A percentile compares a stretch with the other conserved stretches of the same genome.
Conservation (phyloP, 179 eudicot species). For the Monotropa hypopitys region DNA sequence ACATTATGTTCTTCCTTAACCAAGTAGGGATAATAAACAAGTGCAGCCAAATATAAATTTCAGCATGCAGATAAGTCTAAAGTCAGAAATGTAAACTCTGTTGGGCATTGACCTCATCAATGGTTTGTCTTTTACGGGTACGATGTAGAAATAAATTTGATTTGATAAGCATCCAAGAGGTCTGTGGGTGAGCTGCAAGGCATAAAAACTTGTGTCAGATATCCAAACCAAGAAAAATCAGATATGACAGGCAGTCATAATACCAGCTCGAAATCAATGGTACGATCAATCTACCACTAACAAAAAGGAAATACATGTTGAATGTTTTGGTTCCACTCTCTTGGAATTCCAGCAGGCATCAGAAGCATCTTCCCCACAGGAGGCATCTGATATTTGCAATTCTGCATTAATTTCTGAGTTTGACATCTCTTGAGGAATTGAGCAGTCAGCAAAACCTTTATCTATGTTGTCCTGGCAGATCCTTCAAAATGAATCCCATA, state of each 20-base stretch:
- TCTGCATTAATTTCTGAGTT: constrained; percentile 83
- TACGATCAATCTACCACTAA: neutral
- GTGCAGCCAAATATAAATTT: constrained; percentile 2
- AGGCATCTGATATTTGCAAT: constrained; percentile 76
- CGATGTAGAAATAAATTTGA: constrained; percentile 83
- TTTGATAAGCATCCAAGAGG: constrained; percentile 71
- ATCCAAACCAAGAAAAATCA: neutral
- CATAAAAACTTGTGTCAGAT: neutral
- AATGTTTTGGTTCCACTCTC: constrained; percentile 24
- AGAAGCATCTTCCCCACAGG: constrained; percentile 57
- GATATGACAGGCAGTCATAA: neutral
- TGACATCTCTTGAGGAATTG: constrained; percentile 86
- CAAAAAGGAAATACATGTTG: constrained; percentile 29
- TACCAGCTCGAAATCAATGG: neutral
- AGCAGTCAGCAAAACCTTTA: constrained; percentile 73
- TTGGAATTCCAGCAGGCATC: constrained; percentile 27
- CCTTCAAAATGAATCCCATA: constrained; percentile 29
- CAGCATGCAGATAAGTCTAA: neutral
- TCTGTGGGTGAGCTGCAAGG: constrained; percentile 39
- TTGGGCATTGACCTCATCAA: constrained; percentile 62
- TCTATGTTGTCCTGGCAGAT: constrained; percentile 83
- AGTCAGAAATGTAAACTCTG: neutral
- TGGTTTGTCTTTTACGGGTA: constrained; percentile 61
- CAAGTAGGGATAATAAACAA: neutral
- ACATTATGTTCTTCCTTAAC: neutral